Base-by-base conservation (phyloP, 306 rosid genomes). In the Phaseolus lunatus region DNA sequence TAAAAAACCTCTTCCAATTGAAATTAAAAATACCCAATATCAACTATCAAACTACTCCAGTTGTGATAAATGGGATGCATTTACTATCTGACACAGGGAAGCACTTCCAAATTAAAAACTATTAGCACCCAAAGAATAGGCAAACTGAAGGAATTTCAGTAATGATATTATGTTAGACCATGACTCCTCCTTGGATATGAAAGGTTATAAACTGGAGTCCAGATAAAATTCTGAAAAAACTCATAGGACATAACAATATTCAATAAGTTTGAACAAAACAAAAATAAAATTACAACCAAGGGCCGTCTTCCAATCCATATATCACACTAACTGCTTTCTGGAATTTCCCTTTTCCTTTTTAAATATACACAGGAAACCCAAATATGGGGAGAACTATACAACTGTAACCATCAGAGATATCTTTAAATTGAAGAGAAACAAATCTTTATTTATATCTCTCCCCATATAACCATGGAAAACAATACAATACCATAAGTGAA, bases 391-490 rank as follows among this genome's bases (percentile, higher is more conserved):
- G n/a, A n/a, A n/a, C n/a, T n/a, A n/a, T n/a, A n/a, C n/a, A n/a
- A n/a, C n/a, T n/a, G n/a, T 19, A 58, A 47, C 48, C 50, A 39
- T 49, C 73, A 22, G 39, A 62, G 1, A 59, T 53, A 33, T 61
- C 8, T 39, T 61, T n/a, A 65, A 56, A 57, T 45, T 53, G 9
- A 31, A 52, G 53, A 56, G 39, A 57, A 63, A 7, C 5, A 20
- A 47, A 41, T 13, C 7, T 22, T 3, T 52, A 24, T 47, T 41
- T 31, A 54, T 53, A 61, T 24, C 52, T 10, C 22, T 3, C 20
- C 4, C 23, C 44, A 70, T 10, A 63, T 69, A 64, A 84, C n/a
- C 53, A 53, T 70, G 72, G 65, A 75, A 65, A 75, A 75, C n/a
- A 43, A 49, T 26, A 76, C 59, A 82, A 59, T 37, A 75, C 72